Percentiles rank a stretch among this genome's conserved stretches.
These are phyloP conservation scores for Suillus placidus DNA, from an alignment of 768 basidiomycete genomes.

Conservation along the genomic window DNA sequence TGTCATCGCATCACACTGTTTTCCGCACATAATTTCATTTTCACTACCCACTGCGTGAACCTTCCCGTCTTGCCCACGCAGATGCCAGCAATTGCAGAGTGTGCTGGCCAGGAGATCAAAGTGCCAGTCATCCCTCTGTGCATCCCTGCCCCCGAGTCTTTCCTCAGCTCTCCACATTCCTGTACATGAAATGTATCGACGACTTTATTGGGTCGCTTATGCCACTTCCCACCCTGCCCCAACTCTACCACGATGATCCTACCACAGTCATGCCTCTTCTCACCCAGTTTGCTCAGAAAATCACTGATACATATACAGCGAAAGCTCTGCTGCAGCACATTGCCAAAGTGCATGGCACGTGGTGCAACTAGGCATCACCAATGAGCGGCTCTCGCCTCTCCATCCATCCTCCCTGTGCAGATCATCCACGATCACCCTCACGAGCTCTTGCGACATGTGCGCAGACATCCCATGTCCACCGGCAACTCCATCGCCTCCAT, in stretches of 20 bases:
- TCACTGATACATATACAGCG: conserved; percentile 19
- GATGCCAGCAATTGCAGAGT: conserved; percentile 15
- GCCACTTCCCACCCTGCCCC: conserved; percentile 41
- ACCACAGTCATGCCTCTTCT: conserved; percentile 18
- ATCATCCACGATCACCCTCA: too few species aligned
- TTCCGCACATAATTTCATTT: conserved; percentile 40
- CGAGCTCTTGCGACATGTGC: too few species aligned
- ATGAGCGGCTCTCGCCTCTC: conserved; percentile 38
- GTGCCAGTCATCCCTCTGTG: conserved; percentile 71
- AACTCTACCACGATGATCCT: conserved; percentile 29
- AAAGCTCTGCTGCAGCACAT: conserved; percentile 39
- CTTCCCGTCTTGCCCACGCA: conserved; percentile 26
- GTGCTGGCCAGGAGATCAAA: conserved; percentile 23
- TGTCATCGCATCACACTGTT: conserved; percentile 38
- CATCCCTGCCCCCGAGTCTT: conserved; percentile 76
- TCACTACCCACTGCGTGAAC: conserved; percentile 34
- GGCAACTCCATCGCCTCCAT: too few species aligned
- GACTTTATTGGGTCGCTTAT: conserved; percentile 64
- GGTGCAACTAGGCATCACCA: conserved; percentile 59
- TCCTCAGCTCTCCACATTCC: conserved; percentile 60
- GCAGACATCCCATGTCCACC: too few species aligned
- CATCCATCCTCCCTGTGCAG: too few species aligned
- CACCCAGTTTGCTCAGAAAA: conserved; percentile 19
- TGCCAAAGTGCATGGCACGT: conserved; percentile 46
- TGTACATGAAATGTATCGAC: conserved; percentile 67